Conservation (phyloP, 2,329 filamentous ascomycete species). For the Rutstroemia sp. region DNA sequence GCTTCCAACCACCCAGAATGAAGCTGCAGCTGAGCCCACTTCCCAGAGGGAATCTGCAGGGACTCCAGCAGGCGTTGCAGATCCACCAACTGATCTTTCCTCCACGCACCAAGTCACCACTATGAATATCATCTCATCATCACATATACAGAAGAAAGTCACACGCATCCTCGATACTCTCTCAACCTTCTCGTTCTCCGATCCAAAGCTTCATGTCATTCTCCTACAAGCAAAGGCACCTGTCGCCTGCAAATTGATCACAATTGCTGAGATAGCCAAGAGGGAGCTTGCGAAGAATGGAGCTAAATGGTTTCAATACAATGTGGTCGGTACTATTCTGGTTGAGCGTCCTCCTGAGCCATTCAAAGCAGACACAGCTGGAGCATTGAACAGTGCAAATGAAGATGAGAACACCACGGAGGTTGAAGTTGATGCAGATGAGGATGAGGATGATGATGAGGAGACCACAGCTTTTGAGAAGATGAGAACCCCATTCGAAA, state of each 20-base stretch:
- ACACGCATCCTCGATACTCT: conserved; percentile 24
- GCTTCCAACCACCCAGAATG: not conserved
- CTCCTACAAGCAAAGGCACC: conserved; percentile 33
- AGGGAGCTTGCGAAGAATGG: conserved; percentile 42
- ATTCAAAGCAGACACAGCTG: not conserved
- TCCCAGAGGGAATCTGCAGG: not conserved
- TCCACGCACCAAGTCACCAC: conserved; percentile 41
- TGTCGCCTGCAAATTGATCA: conserved; percentile 56
- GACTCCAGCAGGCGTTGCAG: not conserved
- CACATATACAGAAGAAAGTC: conserved; percentile 41
- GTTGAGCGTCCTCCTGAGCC: conserved; percentile 7
- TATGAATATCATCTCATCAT: conserved; percentile 51
- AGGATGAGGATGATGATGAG: not conserved
- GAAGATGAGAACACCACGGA: conserved; percentile 34
- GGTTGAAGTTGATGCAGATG: conserved; percentile 19
- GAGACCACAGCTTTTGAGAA: conserved; percentile 44
- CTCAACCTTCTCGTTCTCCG: conserved; percentile 15
- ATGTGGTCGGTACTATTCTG: conserved; percentile 22
- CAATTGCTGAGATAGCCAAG: conserved; percentile 59
- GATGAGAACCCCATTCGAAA: conserved; percentile 49
- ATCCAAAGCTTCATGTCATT: conserved; percentile 32
- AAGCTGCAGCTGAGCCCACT: not conserved
- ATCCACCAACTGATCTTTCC: conserved; percentile 22
- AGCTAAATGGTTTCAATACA: conserved; percentile 36
- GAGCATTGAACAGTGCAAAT: conserved; percentile 15